These are phyloP conservation scores for Piper longum DNA, from an alignment of 164 flowering plant species.

Conservation along the genomic window DNA sequence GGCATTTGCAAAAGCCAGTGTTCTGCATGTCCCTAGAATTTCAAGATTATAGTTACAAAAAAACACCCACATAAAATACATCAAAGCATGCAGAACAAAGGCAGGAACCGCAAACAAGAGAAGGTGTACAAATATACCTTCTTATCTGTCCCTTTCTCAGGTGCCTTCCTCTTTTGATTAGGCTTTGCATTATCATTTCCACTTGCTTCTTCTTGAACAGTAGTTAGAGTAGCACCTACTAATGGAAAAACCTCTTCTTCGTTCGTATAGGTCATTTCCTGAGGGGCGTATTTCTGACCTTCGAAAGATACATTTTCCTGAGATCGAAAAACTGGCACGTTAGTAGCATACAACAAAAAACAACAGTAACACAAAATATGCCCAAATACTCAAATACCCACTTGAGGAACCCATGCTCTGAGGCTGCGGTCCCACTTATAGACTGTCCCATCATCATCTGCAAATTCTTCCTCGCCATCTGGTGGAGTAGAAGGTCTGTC, in stretches of 20 bases:
- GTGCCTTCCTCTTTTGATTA: slow-evolving; percentile 50
- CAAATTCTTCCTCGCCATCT: slow-evolving; percentile 91
- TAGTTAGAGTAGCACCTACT: slow-evolving; percentile 15
- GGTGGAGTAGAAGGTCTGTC: slow-evolving; percentile 71
- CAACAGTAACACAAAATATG: background rate
- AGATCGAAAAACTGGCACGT: background rate
- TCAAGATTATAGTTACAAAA: slow-evolving; percentile 6
- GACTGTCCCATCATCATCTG: slow-evolving; percentile 92
- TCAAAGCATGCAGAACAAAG: background rate
- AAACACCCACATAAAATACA: background rate
- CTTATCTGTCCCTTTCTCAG: slow-evolving; percentile 47
- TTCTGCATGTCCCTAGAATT: slow-evolving; percentile 5
- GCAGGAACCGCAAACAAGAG: slow-evolving; percentile 1
- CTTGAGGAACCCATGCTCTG: slow-evolving; percentile 97
- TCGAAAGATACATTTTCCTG: slow-evolving; percentile 32
- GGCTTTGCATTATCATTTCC: slow-evolving; percentile 16
- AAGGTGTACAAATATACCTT: slow-evolving; percentile 27
- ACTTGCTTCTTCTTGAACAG: slow-evolving; percentile 13
- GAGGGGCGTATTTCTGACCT: slow-evolving; percentile 27
- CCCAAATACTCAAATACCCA: slow-evolving; percentile 16
- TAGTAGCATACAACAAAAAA: background rate
- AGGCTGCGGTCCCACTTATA: slow-evolving; percentile 81
- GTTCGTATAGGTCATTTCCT: slow-evolving; percentile 60
- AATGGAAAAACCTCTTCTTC: slow-evolving; percentile 78
- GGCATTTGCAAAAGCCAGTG: slow-evolving; percentile 4